A percentile compares a stretch with the other conserved stretches of the same genome.
Evolutionary conservation across 1,284 basidiomycete genomes (phyloP).

Genomic region (Prillingera fragicola): DNA sequence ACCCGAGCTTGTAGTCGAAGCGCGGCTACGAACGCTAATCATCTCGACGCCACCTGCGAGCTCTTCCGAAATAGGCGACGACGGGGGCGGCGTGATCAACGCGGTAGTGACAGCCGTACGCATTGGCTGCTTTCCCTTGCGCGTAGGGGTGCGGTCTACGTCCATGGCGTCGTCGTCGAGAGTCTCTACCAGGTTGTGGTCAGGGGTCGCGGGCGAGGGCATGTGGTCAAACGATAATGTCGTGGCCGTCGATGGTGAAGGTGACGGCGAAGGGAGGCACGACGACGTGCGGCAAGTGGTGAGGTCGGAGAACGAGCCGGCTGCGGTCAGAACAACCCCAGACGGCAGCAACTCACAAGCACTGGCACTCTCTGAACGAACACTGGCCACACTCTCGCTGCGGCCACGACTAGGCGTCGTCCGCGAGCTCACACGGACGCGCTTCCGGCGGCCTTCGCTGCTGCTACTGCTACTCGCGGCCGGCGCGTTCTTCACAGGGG

Average conservation of each 20-base stretch:
- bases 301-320: conserved; percentile 21
- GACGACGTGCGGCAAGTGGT: conserved; percentile 16
- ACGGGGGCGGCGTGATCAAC: conserved; percentile 34
- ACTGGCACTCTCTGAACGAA: conserved; percentile 35
- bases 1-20: background rate
- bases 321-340: background rate
- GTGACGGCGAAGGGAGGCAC: conserved; percentile 30
- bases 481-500: conserved; percentile 31
- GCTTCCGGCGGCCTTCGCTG: conserved; percentile 25
- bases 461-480: conserved; percentile 15
- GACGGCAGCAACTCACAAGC: conserved; percentile 14
- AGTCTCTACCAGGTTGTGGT: conserved; percentile 17
- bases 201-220: conserved; percentile 19
- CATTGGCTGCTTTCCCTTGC: conserved; percentile 8
- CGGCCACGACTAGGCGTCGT: conserved; percentile 19
- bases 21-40: conserved; percentile 4
- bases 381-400: conserved; percentile 34
- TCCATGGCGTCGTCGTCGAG: conserved; percentile 21
- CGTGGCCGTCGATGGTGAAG: conserved; percentile 32
- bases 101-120: background rate
- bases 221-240: conserved; percentile 20
- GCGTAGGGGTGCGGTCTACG: conserved; percentile 28
- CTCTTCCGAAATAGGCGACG: conserved; percentile 17
- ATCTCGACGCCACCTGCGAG: conserved; percentile 8
- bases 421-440: conserved; percentile 25